Evolutionary conservation across 805 yeast genomes (phyloP).

Genomic region (Ogataea pilisensis): DNA sequence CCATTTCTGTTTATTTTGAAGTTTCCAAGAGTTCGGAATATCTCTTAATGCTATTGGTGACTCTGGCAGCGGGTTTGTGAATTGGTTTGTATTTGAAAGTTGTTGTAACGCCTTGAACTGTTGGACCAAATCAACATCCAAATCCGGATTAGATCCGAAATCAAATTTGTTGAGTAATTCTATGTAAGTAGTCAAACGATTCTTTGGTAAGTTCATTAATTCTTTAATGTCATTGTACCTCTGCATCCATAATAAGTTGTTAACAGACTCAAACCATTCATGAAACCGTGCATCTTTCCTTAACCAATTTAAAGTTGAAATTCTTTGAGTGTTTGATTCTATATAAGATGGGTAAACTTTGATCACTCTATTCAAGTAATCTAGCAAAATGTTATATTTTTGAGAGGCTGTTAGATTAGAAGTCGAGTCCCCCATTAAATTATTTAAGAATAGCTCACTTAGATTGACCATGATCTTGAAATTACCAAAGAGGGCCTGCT

Average conservation of each 20-base stretch:
- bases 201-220: constrained; percentile 7
- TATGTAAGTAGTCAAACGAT: constrained; percentile 3
- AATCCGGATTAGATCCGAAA: too few relatives aligned
- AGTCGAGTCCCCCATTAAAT: constrained; percentile 3
- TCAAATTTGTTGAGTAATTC: constrained; percentile 4
- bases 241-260: constrained; percentile 1
- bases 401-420: background rate
- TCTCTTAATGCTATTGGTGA: constrained; percentile 15
- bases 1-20: constrained; percentile 18
- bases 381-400: constrained; percentile 12
- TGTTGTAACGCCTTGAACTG: too few relatives aligned
- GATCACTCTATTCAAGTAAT: constrained; percentile 18
- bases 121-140: too few relatives aligned
- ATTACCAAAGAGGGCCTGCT: constrained; percentile 40
- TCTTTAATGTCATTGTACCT: constrained; percentile 1
- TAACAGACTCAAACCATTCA: constrained; percentile 11
- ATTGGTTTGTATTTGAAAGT: too few relatives aligned
- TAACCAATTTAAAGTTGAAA: constrained; percentile 3
- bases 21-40: constrained; percentile 23
- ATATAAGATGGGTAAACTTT: constrained; percentile 27
- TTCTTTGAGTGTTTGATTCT: constrained; percentile 6
- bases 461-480: constrained; percentile 36
- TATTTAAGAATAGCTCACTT: constrained; percentile 28
- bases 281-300: constrained; percentile 7
- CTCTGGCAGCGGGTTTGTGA: background rate